A percentile compares a stretch with the other conserved stretches of the same genome.
Conservation (phyloP, 106 monocot genomes). For the Gastrodia elata region DNA sequence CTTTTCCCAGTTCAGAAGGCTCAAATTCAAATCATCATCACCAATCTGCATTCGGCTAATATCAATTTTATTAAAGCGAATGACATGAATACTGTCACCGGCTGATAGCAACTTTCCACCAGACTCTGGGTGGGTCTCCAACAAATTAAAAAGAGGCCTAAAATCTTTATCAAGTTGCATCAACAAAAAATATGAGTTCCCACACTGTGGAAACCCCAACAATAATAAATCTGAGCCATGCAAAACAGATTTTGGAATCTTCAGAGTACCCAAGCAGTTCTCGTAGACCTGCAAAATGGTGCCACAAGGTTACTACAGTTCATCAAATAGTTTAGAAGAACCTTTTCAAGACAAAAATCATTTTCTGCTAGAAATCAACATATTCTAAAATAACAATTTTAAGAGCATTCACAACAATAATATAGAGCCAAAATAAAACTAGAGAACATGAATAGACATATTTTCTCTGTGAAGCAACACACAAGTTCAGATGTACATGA, state of each 20-base stretch:
- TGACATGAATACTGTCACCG: constrained; percentile 33
- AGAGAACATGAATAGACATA: background rate
- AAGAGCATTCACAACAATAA: background rate
- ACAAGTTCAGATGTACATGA: background rate
- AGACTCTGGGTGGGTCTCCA: constrained; percentile 57
- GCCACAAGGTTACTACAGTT: background rate
- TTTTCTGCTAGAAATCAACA: background rate
- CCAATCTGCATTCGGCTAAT: constrained; percentile 49
- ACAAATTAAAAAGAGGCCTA: constrained; percentile 61
- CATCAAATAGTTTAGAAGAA: background rate
- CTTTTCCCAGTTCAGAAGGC: constrained; percentile 62
- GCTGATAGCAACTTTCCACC: constrained; percentile 36
- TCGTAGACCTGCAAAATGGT: constrained; percentile 65
- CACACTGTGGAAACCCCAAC: constrained; percentile 80
- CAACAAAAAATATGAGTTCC: constrained; percentile 69
- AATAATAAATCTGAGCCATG: constrained; percentile 61
- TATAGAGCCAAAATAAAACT: background rate
- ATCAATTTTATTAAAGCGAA: constrained; percentile 59
- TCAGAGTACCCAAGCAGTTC: constrained; percentile 43
- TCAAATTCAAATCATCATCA: constrained; percentile 77
- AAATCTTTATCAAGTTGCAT: constrained; percentile 94
- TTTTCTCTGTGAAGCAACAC: background rate
- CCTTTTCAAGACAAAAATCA: background rate
- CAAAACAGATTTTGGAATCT: constrained; percentile 60
- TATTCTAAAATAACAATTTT: background rate